Evolutionary conservation across 352 stramenopile species (phyloP), one percentile per base, ranked within the genome.

Genomic region (Phytophthora ohioensis): DNA sequence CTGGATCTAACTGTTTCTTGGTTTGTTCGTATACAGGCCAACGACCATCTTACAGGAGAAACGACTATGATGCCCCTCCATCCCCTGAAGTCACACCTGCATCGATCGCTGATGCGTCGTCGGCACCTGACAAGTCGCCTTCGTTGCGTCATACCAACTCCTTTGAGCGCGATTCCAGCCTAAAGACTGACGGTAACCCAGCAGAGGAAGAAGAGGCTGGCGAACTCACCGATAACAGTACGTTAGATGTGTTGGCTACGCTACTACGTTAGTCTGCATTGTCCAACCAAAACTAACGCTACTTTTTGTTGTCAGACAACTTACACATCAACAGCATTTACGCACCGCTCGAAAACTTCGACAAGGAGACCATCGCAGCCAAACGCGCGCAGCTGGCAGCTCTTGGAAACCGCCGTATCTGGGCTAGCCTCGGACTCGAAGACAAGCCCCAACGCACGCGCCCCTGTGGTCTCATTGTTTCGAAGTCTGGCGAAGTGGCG

Each of bases 341-440:
- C 58, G 82, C 86, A 13, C 88, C 87, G 45, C 66, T 96, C 15
- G 85, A 92, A 39, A 87, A 73, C 49, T 93, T 94, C 54, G 81
- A 93, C 55, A 91, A 91, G 57, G 86, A 95, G 36, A 82, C 87
- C 7, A 83, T 95, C 30, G 86, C 88, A n/a, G 84, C 84, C 13
- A 95, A 95, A 55, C 87, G 88, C 15, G 85, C 87, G 10, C 85
- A 94, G 59, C 73, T 96, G 6, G 73, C 84, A 35, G 85, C 84
- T 34, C 71, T 94, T 4, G 85, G 82, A 35, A 96, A 94, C 38
- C 85, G 86, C 11, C 83, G 88, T 17, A 94, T 96, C 42, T 96
- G 88, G 88, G 84, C 88, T 45, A 96, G 85, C 54, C 78, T 96
- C 10, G 88, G 88, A n/a, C 67, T 96, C 5, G 83, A 94, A 64